These are phyloP conservation scores for Tuber magnatum DNA, from an alignment of 495 filamentous ascomycete species.

Conservation along the genomic window DNA sequence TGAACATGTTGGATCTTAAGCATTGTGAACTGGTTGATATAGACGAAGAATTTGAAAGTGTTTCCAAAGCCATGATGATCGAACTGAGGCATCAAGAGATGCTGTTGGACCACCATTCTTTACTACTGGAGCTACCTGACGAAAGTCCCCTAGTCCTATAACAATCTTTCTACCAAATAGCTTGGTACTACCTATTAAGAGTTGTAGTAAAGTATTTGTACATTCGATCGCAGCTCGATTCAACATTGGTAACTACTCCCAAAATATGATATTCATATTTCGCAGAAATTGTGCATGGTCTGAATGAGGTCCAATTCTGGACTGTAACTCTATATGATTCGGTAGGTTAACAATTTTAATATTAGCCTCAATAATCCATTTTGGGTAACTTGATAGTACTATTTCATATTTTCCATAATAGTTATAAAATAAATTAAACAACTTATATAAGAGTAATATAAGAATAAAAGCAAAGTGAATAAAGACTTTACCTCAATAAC, in stretches of 20 bases:
- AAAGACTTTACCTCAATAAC: conserved; percentile 9
- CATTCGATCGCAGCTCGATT: conserved; percentile 10
- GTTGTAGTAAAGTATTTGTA: conserved; percentile 2
- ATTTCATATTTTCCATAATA: too few relatives aligned
- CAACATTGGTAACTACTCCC: background rate
- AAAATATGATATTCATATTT: background rate
- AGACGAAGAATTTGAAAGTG: too few relatives aligned
- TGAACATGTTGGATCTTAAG: too few relatives aligned
- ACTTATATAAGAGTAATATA: too few relatives aligned
- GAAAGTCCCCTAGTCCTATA: conserved; percentile 12
- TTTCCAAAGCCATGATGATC: too few relatives aligned
- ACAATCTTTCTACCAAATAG: conserved; percentile 22
- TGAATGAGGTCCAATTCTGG: background rate
- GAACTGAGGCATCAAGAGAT: too few relatives aligned
- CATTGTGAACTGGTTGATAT: too few relatives aligned
- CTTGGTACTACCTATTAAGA: background rate
- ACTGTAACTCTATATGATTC: background rate
- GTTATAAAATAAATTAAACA: background rate
- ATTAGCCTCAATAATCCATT: too few relatives aligned
- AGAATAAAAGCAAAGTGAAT: background rate
- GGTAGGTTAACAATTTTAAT: background rate
- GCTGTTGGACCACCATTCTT: background rate
- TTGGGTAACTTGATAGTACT: too few relatives aligned
- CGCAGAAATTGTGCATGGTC: background rate
- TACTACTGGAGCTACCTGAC: conserved; percentile 20